Percentiles rank a stretch among this genome's conserved stretches.
These are phyloP conservation scores for Phytophthora syringae DNA, from an alignment of 352 stramenopile genomes.

Conservation along the genomic window DNA sequence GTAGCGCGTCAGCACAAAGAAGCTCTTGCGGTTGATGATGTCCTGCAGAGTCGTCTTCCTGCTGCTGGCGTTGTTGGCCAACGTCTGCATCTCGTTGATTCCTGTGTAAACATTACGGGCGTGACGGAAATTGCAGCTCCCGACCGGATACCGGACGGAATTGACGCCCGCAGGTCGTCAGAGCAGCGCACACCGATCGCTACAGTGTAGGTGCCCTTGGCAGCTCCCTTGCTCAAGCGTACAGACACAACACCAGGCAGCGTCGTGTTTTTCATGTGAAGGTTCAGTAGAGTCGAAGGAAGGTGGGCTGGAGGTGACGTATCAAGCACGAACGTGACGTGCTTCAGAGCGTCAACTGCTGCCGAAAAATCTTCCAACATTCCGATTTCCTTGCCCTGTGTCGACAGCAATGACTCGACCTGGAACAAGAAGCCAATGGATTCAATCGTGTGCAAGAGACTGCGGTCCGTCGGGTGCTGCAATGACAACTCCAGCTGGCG, in stretches of 20 bases:
- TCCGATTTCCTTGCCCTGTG: constrained; percentile 95
- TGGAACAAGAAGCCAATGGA: constrained; percentile 85
- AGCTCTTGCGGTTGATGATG: constrained; percentile 80
- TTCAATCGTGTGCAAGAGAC: constrained; percentile 68
- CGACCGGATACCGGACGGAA: constrained; percentile 56
- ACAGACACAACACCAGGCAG: constrained; percentile 80
- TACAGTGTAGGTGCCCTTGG: constrained; percentile 56
- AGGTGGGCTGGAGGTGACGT: constrained; percentile 63
- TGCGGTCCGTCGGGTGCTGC: constrained; percentile 60
- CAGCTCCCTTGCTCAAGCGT: constrained; percentile 60
- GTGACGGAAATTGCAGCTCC: constrained; percentile 63
- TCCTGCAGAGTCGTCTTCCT: constrained; percentile 80
- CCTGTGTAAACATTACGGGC: constrained; percentile 78
- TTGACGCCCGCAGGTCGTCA: constrained; percentile 39
- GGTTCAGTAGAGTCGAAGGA: constrained; percentile 72
- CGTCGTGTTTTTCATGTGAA: constrained; percentile 78
- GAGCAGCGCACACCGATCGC: constrained; percentile 66
- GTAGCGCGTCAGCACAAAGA: constrained; percentile 60
- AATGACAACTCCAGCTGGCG: constrained; percentile 73
- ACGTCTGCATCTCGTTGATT: constrained; percentile 85
- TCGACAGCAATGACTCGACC: constrained; percentile 94
- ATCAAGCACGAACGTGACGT: constrained; percentile 75
- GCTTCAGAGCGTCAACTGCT: constrained; percentile 77
- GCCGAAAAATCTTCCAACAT: constrained; percentile 94
- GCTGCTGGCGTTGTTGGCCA: constrained; percentile 71